Evolutionary conservation across 768 basidiomycete species (phyloP).

Genomic region (Leucocoprinus leucothites): DNA sequence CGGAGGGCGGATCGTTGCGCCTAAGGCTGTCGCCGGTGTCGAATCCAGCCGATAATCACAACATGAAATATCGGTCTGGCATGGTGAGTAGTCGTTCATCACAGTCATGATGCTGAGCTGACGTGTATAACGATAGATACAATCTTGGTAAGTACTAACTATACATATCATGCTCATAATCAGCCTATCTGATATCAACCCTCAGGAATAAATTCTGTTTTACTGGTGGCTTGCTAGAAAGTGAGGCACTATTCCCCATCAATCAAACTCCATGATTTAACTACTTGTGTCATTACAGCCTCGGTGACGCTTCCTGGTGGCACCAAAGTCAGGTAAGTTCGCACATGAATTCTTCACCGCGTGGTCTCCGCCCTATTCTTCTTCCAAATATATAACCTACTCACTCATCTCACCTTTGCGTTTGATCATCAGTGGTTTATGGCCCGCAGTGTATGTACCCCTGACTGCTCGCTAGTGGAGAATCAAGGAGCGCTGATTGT

Average conservation of each 20-base stretch:
- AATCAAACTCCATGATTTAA: background rate
- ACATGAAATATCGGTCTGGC: constrained; percentile 61
- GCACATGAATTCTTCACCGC: background rate
- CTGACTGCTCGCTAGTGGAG: background rate
- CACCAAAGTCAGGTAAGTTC: constrained; percentile 19
- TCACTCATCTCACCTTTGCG: background rate
- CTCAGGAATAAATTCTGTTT: constrained; percentile 67
- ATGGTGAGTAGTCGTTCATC: constrained; percentile 35
- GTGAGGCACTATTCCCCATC: constrained; percentile 19
- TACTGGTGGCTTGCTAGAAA: constrained; percentile 69
- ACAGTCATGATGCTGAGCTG: background rate
- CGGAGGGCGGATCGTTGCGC: constrained; percentile 64
- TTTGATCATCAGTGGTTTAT: constrained; percentile 23
- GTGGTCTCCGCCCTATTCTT: background rate
- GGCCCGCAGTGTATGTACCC: constrained; percentile 33
- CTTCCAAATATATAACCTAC: background rate
- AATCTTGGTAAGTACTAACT: constrained; percentile 25
- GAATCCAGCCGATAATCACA: constrained; percentile 46
- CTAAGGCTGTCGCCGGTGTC: constrained; percentile 57
- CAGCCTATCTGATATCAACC: background rate
- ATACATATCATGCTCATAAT: background rate
- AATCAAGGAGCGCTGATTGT: background rate
- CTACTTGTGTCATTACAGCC: constrained; percentile 15
- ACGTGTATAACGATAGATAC: constrained; percentile 24
- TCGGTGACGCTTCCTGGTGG: constrained; percentile 26